Base-by-base conservation (phyloP, 2,329 filamentous ascomycete genomes). In the Neonectria neomacrospora region DNA sequence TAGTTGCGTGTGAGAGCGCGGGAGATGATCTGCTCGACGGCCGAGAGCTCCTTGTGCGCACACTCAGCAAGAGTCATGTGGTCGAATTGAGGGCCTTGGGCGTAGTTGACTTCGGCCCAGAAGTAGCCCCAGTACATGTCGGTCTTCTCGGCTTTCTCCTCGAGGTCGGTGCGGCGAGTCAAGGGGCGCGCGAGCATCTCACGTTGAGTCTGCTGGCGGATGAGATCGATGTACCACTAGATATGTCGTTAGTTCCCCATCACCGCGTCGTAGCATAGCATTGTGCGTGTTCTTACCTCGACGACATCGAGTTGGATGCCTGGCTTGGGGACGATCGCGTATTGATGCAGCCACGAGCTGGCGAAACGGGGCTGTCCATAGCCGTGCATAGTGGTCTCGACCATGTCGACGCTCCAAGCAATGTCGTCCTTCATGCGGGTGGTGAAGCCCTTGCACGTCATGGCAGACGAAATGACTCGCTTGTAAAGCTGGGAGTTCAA, bases 361-460 rank as follows among this genome's bases (percentile, higher is more conserved):
- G 85, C 80, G 55, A 79, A 80, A 5, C 77, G 79, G 1, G 87
- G 86, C 71, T 84, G 79, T 50, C 82, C 82, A 68, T 80, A 82
- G 22, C 78, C 74, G 6, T 71, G 73, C 52, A 78, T 66, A 50
- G 79, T 77, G 16, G 65, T 48, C 0, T 80, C 76, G 0, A 71
- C 44, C 65, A 86, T 69, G 16, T 75, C 73, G 3, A 77, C 77
- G n/a, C 80, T 55, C 55, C 69, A 80, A 7, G 84, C 81, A 66
- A 90, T 80, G 67, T 87, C 83, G 68, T 89, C 85, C 76, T 90
- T 90, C 79, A 87, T 85, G n/a, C 82, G 65, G 1, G 85, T 79
- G 3, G 85, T 88, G 73, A 91, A 90, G 2, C 88, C 88, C 2
- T 83, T 81, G 70, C 88, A 91, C 3, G 78, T 75, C 77, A 90